phyloP scores from a whole-genome alignment of 805 yeast species.

The Barnettozyma sp. region DNA sequence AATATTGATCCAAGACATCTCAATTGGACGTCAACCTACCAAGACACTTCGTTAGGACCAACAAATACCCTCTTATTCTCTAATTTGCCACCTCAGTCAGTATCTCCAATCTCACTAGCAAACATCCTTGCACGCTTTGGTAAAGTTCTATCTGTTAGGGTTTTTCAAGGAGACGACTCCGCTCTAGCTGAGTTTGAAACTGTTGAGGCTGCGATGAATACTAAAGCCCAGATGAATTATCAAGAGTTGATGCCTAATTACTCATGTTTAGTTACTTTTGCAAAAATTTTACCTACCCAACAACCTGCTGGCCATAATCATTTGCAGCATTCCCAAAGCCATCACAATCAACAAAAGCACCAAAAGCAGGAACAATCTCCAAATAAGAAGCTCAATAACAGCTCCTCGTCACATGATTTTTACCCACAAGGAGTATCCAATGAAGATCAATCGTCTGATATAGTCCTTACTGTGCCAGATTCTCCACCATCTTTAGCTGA shows the following conservation, averaged over 20 bases:
- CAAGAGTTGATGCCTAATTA: constrained; percentile 77
- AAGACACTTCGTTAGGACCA: constrained; percentile 65
- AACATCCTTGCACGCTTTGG: constrained; percentile 62
- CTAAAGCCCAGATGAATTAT: constrained; percentile 73
- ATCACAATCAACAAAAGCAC: too few species aligned
- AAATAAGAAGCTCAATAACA: constrained; percentile 3
- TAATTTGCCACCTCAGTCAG: constrained; percentile 58
- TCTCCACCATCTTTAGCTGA: constrained; percentile 21
- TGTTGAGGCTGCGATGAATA: constrained; percentile 70
- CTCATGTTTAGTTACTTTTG: constrained; percentile 75
- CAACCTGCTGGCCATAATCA: too few species aligned
- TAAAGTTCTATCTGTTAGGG: constrained; percentile 49
- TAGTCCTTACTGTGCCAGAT: constrained; percentile 13
- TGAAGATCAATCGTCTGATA: constrained; percentile 8
- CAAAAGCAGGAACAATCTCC: too few species aligned
- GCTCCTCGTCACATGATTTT: constrained; percentile 21
- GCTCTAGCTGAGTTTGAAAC: constrained; percentile 69
- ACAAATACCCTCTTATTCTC: constrained; percentile 73
- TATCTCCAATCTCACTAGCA: constrained; percentile 48
- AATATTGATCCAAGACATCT: constrained; percentile 53
- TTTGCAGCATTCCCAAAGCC: too few species aligned
- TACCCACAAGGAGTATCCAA: background rate
- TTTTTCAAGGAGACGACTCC: constrained; percentile 42
- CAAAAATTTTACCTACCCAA: constrained; percentile 48
- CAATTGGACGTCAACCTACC: constrained; percentile 62